Base-by-base conservation (phyloP, 2,329 filamentous ascomycete species). In the Alternaria consortialis region DNA sequence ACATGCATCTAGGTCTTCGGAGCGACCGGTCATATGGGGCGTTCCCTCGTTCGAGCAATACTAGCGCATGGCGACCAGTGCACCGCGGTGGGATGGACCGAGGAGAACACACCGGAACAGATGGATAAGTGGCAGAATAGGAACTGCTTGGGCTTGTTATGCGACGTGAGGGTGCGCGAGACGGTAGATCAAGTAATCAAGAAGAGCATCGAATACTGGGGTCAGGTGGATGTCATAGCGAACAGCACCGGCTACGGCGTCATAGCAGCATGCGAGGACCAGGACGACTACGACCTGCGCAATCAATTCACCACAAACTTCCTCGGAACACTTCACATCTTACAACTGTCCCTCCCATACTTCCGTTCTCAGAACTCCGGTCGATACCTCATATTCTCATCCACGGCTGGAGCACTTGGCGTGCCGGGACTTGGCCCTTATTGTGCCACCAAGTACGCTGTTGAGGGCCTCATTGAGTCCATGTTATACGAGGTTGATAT, bases 291-390 rank as follows among this genome's bases (percentile, higher is more conserved):
- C 78, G 95, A 98, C 75, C 87, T 98, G 69, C 91, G 93, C 60
- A 94, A 97, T 73, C 95, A 98, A 79, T 97, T 98, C 80, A 93
- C 96, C 83, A 97, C 94, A 23, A 99, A 99, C 79, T 97, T 97
- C 79, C 94, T 97, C 84, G 95, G 95, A 55, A 96, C 93, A 0
- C 80, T 98, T 61, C 91, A 98, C 80, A 97, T 99, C 71, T 90
- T 98, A 60, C 93, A 97, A 77, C 83, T 92, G 20, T 94, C 91
- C 1, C 82, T 98, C 37, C 93, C 94, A 0, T 93, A 97, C 80
- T 96, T 98, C 70, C 89, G 94, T 53, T 85, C 89, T 65, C 90
- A 92, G 66, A 85, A 86, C 34, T 74, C 77, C 29, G 95, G 95
- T 1, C 87, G 94, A 31, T 98, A 97, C 77, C 84, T 98, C 52